Conservation (phyloP, 768 basidiomycete species). For the Auriscalpium orientale region DNA sequence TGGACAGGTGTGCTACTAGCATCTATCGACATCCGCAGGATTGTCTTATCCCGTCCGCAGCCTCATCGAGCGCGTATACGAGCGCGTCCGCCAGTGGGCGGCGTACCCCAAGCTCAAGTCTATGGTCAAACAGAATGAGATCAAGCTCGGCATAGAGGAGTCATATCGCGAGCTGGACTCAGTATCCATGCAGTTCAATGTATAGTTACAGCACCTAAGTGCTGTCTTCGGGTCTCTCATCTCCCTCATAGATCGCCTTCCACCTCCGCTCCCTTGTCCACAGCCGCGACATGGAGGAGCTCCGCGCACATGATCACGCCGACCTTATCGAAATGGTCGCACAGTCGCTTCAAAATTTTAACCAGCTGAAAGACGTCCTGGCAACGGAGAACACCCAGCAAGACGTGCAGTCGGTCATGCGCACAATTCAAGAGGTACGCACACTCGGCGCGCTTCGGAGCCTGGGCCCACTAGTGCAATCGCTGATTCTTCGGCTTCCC, state of each 20-base stretch:
- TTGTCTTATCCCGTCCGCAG: neutral
- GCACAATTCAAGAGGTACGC: conserved; percentile 12
- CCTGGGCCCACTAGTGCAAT: too few relatives aligned
- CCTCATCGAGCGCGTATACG: conserved; percentile 6
- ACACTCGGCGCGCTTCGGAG: too few relatives aligned
- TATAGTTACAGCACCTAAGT: neutral
- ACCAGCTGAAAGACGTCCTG: conserved; percentile 1
- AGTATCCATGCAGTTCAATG: conserved; percentile 8
- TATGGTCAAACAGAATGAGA: conserved; percentile 11
- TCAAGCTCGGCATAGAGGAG: conserved; percentile 8
- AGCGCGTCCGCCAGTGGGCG: conserved; percentile 8
- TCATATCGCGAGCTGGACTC: conserved; percentile 11
- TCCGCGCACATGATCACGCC: conserved; percentile 11
- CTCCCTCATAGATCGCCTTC: conserved; percentile 2
- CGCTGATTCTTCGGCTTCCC: neutral
- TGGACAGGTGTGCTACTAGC: conserved; percentile 6
- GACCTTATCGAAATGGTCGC: conserved; percentile 10
- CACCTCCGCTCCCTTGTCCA: conserved; percentile 3
- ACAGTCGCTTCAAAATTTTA: conserved; percentile 2
- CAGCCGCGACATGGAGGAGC: conserved; percentile 8
- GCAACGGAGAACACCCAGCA: neutral
- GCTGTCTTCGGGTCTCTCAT: neutral
- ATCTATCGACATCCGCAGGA: neutral
- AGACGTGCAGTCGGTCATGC: conserved; percentile 5
- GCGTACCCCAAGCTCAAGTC: conserved; percentile 7